phyloP scores from a whole-genome alignment of 2,329 filamentous ascomycete genomes.

The Penicillium sp. region DNA sequence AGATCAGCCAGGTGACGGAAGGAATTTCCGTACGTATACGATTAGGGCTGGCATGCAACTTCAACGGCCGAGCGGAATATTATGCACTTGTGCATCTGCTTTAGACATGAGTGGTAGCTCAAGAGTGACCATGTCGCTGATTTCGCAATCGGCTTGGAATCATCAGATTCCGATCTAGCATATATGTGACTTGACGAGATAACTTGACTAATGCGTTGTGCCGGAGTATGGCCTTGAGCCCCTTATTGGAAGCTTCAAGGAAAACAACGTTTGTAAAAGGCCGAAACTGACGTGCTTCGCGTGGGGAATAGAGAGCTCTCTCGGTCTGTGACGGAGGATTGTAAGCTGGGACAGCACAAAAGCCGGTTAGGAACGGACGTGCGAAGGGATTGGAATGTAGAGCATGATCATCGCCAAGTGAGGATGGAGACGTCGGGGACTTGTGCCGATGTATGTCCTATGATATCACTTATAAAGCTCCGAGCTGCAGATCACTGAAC shows the following conservation, averaged over 20 bases:
- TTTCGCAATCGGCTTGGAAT: constrained; percentile 2
- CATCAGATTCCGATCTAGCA: not conserved
- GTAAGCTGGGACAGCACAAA: not conserved
- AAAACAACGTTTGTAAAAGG: not conserved
- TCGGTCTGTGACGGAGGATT: constrained; percentile 6
- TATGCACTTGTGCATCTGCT: not conserved
- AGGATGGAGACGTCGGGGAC: constrained; percentile 1
- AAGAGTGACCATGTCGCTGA: not conserved
- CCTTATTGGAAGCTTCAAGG: not conserved
- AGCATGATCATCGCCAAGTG: not conserved
- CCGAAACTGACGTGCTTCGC: constrained; percentile 14
- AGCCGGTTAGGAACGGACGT: constrained; percentile 14
- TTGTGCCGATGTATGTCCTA: constrained; percentile 1
- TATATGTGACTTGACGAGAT: not conserved
- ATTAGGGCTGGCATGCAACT: constrained; percentile 9
- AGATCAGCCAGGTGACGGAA: constrained; percentile 11
- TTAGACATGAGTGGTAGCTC: not conserved
- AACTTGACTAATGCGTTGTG: not conserved
- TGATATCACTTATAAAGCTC: constrained; percentile 5
- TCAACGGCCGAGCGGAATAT: constrained; percentile 1
- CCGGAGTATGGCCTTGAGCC: not conserved
- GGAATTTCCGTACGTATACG: constrained; percentile 11
- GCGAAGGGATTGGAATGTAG: constrained; percentile 17
- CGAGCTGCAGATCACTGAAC: not conserved
- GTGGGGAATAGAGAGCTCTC: constrained; percentile 14